A percentile compares a stretch with the other conserved stretches of the same genome.
Evolutionary conservation across 257 asterid genomes (phyloP).

Genomic region (Mitragyna speciosa): DNA sequence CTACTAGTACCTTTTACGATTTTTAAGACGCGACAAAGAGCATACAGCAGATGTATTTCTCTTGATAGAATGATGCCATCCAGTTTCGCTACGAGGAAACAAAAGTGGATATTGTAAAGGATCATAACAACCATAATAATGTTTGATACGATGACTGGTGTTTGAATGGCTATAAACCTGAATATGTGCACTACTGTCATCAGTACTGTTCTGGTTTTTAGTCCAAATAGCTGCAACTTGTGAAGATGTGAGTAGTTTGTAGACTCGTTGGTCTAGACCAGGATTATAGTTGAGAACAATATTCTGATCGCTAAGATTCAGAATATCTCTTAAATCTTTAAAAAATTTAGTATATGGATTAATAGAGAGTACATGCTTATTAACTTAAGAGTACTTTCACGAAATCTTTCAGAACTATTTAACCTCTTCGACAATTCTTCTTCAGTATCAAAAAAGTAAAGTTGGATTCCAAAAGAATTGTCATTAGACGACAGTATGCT

Average conservation of each 20-base stretch:
- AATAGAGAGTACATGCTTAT: too few species aligned
- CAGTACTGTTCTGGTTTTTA: too few species aligned
- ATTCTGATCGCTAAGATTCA: not conserved
- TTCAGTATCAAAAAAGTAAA: not conserved
- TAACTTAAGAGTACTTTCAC: not conserved
- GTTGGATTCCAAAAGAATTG: not conserved
- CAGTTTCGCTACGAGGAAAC: not conserved
- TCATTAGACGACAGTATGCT: not conserved
- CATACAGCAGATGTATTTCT: too few species aligned
- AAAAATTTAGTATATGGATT: not conserved
- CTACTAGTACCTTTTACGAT: too few species aligned
- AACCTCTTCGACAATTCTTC: not conserved
- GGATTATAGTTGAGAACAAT: not conserved
- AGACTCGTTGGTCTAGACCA: not conserved
- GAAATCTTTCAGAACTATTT: not conserved
- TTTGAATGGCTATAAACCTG: not conserved
- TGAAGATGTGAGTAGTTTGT: not conserved
- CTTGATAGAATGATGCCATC: not conserved
- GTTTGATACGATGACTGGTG: not conserved
- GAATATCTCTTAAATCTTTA: not conserved
- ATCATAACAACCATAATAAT: slow-evolving; percentile 1
- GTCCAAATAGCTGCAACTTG: not conserved
- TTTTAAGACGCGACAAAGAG: too few species aligned
- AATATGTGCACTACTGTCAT: not conserved
- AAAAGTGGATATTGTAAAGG: not conserved